Conservation (phyloP, 768 basidiomycete species). For the Pulveroboletus sp. region DNA sequence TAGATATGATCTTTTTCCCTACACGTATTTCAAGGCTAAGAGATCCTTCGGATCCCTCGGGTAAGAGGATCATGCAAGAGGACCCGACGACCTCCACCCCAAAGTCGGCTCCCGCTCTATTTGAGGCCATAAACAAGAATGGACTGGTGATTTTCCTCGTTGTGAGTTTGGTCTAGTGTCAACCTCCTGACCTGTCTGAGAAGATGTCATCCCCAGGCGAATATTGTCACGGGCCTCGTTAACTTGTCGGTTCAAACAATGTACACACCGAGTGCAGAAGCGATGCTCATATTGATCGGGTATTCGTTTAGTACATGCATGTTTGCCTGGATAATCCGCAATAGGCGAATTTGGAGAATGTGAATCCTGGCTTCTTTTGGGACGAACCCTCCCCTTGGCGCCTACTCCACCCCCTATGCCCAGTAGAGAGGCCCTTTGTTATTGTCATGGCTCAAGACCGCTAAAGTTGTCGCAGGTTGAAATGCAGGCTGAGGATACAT, state of each 20-base stretch:
- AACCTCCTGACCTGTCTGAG: not conserved
- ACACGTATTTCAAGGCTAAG: slow-evolving; percentile 31
- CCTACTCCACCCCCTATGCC: slow-evolving; percentile 20
- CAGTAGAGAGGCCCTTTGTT: slow-evolving; percentile 51
- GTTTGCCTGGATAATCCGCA: slow-evolving; percentile 55
- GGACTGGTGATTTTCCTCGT: slow-evolving; percentile 74
- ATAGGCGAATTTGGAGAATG: slow-evolving; percentile 31
- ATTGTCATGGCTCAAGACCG: slow-evolving; percentile 56
- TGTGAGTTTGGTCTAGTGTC: slow-evolving; percentile 42
- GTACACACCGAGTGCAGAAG: slow-evolving; percentile 53
- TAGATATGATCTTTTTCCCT: slow-evolving; percentile 71
- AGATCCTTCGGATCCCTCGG: slow-evolving; percentile 20
- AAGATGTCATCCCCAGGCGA: slow-evolving; percentile 52
- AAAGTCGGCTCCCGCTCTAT: slow-evolving; percentile 42
- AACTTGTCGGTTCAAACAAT: slow-evolving; percentile 81
- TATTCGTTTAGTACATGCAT: slow-evolving; percentile 60
- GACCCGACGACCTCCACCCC: slow-evolving; percentile 17
- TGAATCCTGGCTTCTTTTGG: not conserved
- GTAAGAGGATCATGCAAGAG: slow-evolving; percentile 23
- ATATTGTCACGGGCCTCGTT: slow-evolving; percentile 78
- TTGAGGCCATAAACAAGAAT: slow-evolving; percentile 83
- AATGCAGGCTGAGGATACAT: slow-evolving; percentile 47
- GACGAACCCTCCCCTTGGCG: not conserved
- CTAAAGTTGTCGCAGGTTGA: slow-evolving; percentile 52
- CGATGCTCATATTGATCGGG: slow-evolving; percentile 55